A percentile compares a stretch with the other conserved stretches of the same genome.
Conservation (phyloP, 148 eudicot genomes). For the Spergularia marina region DNA sequence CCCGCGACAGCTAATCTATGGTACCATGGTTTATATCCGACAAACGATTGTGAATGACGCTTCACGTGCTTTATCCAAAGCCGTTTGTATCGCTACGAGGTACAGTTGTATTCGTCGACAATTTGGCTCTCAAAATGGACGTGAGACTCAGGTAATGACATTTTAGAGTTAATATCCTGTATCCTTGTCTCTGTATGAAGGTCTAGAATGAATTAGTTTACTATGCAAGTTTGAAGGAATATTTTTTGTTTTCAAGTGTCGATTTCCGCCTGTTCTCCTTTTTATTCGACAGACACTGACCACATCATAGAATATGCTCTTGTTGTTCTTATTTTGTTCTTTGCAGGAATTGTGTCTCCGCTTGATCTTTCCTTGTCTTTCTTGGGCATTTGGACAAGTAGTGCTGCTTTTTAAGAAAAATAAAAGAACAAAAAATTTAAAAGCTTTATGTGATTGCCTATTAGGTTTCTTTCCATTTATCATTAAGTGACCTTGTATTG, state of each 20-base stretch:
- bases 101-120: conserved; percentile 96
- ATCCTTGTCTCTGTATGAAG: background rate
- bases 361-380: too few relatives aligned
- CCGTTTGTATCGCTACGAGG: conserved; percentile 93
- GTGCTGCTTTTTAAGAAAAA: too few relatives aligned
- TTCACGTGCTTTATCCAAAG: conserved; percentile 77
- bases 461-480: background rate
- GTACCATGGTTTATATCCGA: conserved; percentile 92
- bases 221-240: too few relatives aligned
- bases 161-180: background rate
- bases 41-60: conserved; percentile 86
- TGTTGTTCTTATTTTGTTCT: too few relatives aligned
- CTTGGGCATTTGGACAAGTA: too few relatives aligned
- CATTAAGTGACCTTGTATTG: background rate
- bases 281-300: too few relatives aligned
- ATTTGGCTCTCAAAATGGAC: conserved; percentile 87
- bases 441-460: background rate
- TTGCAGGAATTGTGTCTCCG: too few relatives aligned
- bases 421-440: too few relatives aligned
- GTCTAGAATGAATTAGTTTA: too few relatives aligned
- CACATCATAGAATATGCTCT: too few relatives aligned
- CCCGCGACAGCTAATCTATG: conserved; percentile 90
- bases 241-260: too few relatives aligned
- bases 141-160: conserved; percentile 77
- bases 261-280: too few relatives aligned